Conservation (phyloP, 2,329 filamentous ascomycete species). For the Chlorencoelia australis region DNA sequence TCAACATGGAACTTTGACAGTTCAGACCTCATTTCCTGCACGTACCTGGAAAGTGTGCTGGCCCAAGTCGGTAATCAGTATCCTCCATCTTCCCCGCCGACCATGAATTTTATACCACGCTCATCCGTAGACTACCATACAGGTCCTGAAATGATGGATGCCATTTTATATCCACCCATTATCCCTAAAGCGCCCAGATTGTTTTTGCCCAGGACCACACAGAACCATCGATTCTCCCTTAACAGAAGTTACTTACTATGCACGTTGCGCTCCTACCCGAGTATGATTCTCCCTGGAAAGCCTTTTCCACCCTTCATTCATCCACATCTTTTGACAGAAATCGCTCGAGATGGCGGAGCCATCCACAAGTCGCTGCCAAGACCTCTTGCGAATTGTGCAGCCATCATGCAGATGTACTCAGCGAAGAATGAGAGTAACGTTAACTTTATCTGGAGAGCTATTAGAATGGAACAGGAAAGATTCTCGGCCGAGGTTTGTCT, state of each 20-base stretch:
- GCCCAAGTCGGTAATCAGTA: not conserved
- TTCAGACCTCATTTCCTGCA: not conserved
- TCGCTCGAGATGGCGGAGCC: not conserved
- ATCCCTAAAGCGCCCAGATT: constrained; percentile 4
- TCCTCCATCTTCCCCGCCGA: not conserved
- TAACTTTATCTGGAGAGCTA: constrained; percentile 12
- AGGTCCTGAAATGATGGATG: too few relatives aligned
- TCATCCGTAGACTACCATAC: too few relatives aligned
- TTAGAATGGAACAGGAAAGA: constrained; percentile 14
- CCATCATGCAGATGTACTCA: constrained; percentile 9
- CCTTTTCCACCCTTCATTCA: constrained; percentile 15
- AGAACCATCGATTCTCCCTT: constrained; percentile 5
- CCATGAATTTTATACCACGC: too few relatives aligned
- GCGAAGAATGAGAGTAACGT: constrained; percentile 11
- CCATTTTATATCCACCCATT: not conserved
- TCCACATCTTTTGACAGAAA: not conserved
- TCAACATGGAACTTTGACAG: not conserved
- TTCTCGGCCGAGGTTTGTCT: constrained; percentile 10
- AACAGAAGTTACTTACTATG: constrained; percentile 13
- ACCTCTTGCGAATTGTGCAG: constrained; percentile 10
- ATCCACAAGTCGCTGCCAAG: not conserved
- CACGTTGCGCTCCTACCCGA: constrained; percentile 11
- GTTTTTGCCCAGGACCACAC: constrained; percentile 5
- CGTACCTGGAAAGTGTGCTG: not conserved
- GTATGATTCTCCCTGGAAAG: constrained; percentile 11